Evolutionary conservation across 768 basidiomycete species (phyloP).

Genomic region (Suillus subaureus): DNA sequence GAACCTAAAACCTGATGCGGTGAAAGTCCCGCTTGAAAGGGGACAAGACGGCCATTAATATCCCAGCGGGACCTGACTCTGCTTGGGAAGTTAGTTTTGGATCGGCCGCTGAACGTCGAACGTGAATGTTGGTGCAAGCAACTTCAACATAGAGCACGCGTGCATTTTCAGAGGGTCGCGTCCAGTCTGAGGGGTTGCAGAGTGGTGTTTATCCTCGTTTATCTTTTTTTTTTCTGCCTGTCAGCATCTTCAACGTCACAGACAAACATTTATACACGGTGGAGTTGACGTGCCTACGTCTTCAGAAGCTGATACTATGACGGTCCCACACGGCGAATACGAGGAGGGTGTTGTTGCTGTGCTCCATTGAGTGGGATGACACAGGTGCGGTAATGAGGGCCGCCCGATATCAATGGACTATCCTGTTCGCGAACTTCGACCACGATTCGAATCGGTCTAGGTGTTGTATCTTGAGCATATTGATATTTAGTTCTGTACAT

Average conservation of each 20-base stretch:
- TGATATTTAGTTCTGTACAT: neutral
- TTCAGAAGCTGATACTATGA: neutral
- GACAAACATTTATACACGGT: neutral
- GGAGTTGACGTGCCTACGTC: neutral
- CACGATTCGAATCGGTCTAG: neutral
- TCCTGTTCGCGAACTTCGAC: neutral
- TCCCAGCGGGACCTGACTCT: neutral
- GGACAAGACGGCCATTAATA: neutral
- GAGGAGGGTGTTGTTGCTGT: neutral
- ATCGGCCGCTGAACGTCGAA: neutral
- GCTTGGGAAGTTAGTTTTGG: neutral
- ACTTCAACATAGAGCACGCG: neutral
- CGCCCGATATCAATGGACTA: neutral
- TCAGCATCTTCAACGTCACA: neutral
- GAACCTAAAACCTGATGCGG: neutral
- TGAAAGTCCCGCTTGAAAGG: neutral
- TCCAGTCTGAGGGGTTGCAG: neutral
- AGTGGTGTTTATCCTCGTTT: no score
- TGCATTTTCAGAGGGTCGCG: neutral
- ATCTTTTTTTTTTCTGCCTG: neutral
- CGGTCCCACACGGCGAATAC: neutral
- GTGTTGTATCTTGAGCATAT: neutral
- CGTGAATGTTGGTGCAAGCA: neutral
- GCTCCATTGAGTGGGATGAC: neutral
- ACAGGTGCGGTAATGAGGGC: neutral